These are phyloP conservation scores for Lentinula sp. DNA, from an alignment of 768 basidiomycete genomes.

Conservation along the genomic window DNA sequence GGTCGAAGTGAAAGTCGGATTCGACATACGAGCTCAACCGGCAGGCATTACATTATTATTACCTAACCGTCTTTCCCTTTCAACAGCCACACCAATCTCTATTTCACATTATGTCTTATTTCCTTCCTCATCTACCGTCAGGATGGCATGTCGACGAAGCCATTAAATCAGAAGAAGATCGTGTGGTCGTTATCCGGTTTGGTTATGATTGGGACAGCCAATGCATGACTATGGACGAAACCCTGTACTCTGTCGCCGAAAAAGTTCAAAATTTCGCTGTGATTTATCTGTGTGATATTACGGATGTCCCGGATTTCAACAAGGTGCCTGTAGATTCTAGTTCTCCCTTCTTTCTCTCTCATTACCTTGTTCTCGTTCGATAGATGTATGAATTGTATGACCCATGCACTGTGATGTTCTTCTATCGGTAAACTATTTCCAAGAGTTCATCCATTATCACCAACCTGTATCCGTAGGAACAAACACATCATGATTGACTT, in stretches of 20 bases:
- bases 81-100: background rate
- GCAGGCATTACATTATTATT: background rate
- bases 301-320: constrained; percentile 96
- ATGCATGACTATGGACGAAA: constrained; percentile 99
- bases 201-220: constrained; percentile 91
- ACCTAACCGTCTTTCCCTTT: background rate
- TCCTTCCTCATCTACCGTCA: constrained; percentile 81
- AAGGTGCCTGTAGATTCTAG: constrained; percentile 50
- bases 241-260: constrained; percentile 85
- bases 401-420: constrained; percentile 97
- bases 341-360: background rate
- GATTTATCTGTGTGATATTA: constrained; percentile 93
- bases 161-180: constrained; percentile 96
- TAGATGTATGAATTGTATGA: constrained; percentile 99
- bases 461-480: constrained; percentile 45
- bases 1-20: background rate
- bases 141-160: constrained; percentile 99
- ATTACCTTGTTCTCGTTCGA: background rate
- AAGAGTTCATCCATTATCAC: too few relatives aligned
- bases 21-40: background rate
- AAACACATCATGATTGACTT: constrained; percentile 99
- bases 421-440: constrained; percentile 69
- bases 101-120: constrained; percentile 65
- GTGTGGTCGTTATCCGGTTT: constrained; percentile 91
- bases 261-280: constrained; percentile 99